Conservation (phyloP, 2,329 filamentous ascomycete genomes). For the Anthostomella pinea region DNA sequence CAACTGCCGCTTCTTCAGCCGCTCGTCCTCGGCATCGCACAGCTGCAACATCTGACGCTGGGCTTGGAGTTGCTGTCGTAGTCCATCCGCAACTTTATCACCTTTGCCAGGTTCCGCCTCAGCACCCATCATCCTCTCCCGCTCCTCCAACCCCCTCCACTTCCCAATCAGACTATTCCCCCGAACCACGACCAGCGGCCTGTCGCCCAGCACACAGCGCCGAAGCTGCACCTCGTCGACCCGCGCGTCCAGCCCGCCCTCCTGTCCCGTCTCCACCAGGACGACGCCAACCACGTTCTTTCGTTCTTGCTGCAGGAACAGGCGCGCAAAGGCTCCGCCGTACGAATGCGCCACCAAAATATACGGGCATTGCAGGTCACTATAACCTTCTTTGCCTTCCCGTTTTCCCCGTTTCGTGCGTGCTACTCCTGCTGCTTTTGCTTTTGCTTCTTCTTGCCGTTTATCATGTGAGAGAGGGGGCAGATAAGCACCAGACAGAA, state of each 20-base stretch:
- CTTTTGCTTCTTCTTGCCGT: too few species aligned
- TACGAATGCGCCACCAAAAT: conserved; percentile 31
- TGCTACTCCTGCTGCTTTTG: too few species aligned
- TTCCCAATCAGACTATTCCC: conserved; percentile 24
- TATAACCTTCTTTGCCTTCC: too few species aligned
- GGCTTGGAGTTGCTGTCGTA: conserved; percentile 1
- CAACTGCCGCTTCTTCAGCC: conserved; percentile 28
- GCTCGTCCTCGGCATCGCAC: conserved; percentile 24
- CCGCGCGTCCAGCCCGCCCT: conserved; percentile 24
- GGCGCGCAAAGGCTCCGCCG: conserved; percentile 28
- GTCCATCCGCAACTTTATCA: conserved; percentile 2
- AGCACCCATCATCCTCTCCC: conserved; percentile 5
- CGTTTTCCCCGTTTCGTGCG: neutral
- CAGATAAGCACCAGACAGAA: conserved; percentile 6
- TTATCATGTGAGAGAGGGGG: too few species aligned
- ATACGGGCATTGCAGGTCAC: conserved; percentile 16
- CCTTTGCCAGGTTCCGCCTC: conserved; percentile 2
- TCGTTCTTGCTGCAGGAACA: conserved; percentile 19
- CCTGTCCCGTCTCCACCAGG: conserved; percentile 31
- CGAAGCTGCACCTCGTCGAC: conserved; percentile 21
- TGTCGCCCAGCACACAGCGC: conserved; percentile 14
- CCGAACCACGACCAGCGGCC: conserved; percentile 26
- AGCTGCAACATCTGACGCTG: conserved; percentile 19
- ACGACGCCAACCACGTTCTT: conserved; percentile 21
- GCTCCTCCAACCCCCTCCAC: conserved; percentile 18